Evolutionary conservation across 2,329 filamentous ascomycete species (phyloP).

Genomic region (Fusarium gaditjirri): DNA sequence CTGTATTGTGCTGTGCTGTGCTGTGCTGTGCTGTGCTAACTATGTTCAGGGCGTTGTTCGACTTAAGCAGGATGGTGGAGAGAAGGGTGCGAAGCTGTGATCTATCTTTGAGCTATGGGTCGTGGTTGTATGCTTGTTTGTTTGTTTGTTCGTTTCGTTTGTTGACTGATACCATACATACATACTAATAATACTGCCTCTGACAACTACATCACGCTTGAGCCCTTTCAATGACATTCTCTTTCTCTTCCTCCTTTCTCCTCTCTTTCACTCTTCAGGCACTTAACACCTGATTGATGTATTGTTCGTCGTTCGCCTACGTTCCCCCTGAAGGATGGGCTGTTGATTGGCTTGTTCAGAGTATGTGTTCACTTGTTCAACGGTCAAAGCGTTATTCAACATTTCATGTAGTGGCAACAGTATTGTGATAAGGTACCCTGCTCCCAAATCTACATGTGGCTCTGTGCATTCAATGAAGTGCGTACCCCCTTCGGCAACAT

Average conservation of each 20-base stretch:
- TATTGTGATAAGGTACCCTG: not conserved
- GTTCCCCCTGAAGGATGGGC: not conserved
- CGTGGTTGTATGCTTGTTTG: not conserved
- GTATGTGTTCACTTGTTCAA: not conserved
- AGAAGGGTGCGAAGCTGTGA: slow-evolving; percentile 50
- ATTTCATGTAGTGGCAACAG: not conserved
- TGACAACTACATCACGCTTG: not conserved
- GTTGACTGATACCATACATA: slow-evolving; percentile 11
- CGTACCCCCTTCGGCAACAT: not conserved
- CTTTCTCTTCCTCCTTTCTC: too few species aligned
- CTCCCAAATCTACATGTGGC: not conserved
- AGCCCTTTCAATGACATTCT: not conserved
- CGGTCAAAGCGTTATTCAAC: not conserved
- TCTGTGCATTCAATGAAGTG: not conserved
- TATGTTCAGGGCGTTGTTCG: slow-evolving; percentile 60
- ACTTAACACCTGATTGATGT: not conserved
- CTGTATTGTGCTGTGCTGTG: not conserved
- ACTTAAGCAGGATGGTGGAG: slow-evolving; percentile 55
- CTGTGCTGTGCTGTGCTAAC: slow-evolving; percentile 41
- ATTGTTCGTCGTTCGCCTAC: not conserved
- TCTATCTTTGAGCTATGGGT: not conserved
- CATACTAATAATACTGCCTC: not conserved
- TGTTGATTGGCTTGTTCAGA: not conserved
- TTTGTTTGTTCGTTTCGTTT: not conserved
- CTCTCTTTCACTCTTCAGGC: not conserved